Percentiles rank a stretch among this genome's conserved stretches.
Evolutionary conservation across 208 protist genomes (phyloP).

Genomic region (Zelonia costaricensis): DNA sequence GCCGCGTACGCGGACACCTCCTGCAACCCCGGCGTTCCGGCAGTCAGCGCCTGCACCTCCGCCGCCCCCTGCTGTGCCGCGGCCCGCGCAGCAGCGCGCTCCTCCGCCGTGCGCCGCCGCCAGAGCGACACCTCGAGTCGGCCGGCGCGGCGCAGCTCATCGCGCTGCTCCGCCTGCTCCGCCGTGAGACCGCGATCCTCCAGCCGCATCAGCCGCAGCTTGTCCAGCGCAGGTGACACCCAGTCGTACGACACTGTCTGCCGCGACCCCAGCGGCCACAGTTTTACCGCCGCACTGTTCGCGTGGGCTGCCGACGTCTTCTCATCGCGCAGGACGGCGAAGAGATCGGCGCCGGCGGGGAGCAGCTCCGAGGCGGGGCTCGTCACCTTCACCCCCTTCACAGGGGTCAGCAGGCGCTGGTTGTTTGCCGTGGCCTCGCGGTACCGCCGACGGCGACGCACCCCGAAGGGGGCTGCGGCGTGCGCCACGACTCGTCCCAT

Average conservation of each 20-base stretch:
- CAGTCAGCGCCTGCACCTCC: constrained; percentile 34
- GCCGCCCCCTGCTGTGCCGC: constrained; percentile 20
- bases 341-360: constrained; percentile 33
- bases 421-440: constrained; percentile 15
- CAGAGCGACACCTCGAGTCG: constrained; percentile 82
- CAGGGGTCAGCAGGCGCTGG: constrained; percentile 44
- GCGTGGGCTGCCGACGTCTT: constrained; percentile 1
- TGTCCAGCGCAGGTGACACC: constrained; percentile 47
- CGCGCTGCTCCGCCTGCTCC: constrained; percentile 45
- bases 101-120: constrained; percentile 48
- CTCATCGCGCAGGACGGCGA: constrained; percentile 12
- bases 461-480: constrained; percentile 49
- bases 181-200: constrained; percentile 45
- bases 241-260: constrained; percentile 67
- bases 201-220: constrained; percentile 26
- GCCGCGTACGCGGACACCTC: constrained; percentile 61
- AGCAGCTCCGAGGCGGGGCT: constrained; percentile 46
- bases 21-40: constrained; percentile 35
- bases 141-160: constrained; percentile 26
- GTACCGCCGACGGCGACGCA: constrained; percentile 52
- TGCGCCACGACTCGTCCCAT: constrained; percentile 41
- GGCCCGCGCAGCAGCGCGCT: constrained; percentile 26
- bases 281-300: constrained; percentile 1
- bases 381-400: constrained; percentile 43
- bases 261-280: constrained; percentile 76